A percentile compares a stretch with the other conserved stretches of the same genome.
Conservation (phyloP, 192 early-diverging fungal species). For the Helicostylum pulchrum region DNA sequence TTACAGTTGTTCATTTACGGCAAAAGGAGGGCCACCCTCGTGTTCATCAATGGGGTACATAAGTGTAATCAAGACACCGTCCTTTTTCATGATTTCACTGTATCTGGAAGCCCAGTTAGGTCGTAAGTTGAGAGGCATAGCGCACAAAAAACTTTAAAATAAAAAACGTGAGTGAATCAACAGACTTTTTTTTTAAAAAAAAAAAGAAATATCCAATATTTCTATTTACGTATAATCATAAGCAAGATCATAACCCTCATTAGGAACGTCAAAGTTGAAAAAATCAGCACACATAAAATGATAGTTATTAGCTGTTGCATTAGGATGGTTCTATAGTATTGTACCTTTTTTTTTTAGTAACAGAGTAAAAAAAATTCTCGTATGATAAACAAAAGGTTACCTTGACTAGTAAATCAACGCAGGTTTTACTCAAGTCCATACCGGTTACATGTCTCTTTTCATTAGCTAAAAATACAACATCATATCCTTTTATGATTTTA, state of each 20-base stretch:
- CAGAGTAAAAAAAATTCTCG: not conserved
- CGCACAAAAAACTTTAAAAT: slow-evolving; percentile 69
- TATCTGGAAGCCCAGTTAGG: slow-evolving; percentile 63
- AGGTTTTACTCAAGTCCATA: slow-evolving; percentile 66
- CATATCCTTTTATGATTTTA: slow-evolving; percentile 47
- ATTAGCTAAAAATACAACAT: slow-evolving; percentile 71
- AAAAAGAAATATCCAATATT: too few species aligned
- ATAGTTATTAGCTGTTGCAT: slow-evolving; percentile 20
- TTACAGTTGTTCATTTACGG: slow-evolving; percentile 64
- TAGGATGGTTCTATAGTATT: slow-evolving; percentile 33
- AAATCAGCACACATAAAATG: slow-evolving; percentile 65
- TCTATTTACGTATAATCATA: slow-evolving; percentile 75
- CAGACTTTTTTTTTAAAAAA: too few species aligned
- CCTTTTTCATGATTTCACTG: slow-evolving; percentile 58
- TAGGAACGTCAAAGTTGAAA: slow-evolving; percentile 60
- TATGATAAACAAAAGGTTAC: slow-evolving; percentile 19
- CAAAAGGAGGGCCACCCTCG: slow-evolving; percentile 72
- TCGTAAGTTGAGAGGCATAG: slow-evolving; percentile 62
- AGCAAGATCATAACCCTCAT: slow-evolving; percentile 63
- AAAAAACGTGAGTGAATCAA: not conserved
- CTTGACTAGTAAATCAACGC: slow-evolving; percentile 52
- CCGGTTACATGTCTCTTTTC: slow-evolving; percentile 59
- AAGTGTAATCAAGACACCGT: slow-evolving; percentile 67
- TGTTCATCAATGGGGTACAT: slow-evolving; percentile 74
- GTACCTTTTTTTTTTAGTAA: slow-evolving; percentile 5